A percentile compares a stretch with the other conserved stretches of the same genome.
Conservation (phyloP, 768 basidiomycete species). For the Tricholoma furcatifolium region DNA sequence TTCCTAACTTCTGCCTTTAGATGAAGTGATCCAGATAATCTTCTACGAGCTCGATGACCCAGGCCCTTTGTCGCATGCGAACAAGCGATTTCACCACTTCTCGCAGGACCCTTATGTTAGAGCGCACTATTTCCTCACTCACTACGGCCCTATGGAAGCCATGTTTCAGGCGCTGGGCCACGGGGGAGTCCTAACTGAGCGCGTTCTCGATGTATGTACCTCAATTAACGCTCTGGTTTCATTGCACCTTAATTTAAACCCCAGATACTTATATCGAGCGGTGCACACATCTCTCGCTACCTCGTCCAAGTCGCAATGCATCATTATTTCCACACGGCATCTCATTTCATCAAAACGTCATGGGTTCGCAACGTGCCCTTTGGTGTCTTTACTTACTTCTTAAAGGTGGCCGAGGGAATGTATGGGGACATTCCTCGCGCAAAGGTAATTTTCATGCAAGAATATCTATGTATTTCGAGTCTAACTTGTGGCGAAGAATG, state of each 20-base stretch:
- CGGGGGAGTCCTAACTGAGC: conserved; percentile 61
- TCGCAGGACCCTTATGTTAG: conserved; percentile 74
- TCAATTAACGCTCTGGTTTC: conserved; percentile 12
- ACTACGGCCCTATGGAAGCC: conserved; percentile 69
- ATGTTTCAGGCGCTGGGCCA: conserved; percentile 75
- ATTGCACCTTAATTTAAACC: conserved; percentile 2
- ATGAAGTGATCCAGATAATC: conserved; percentile 71
- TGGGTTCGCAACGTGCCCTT: conserved; percentile 72
- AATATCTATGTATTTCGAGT: not conserved
- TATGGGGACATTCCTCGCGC: conserved; percentile 67
- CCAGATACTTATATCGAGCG: conserved; percentile 72
- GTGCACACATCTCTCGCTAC: conserved; percentile 78
- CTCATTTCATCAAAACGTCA: conserved; percentile 71
- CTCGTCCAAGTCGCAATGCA: conserved; percentile 76
- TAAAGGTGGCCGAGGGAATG: conserved; percentile 52
- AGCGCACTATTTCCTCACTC: conserved; percentile 74
- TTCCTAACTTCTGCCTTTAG: conserved; percentile 25
- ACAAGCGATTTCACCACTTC: conserved; percentile 58
- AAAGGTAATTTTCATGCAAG: conserved; percentile 36
- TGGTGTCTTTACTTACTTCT: conserved; percentile 61
- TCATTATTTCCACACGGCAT: conserved; percentile 71
- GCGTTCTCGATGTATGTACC: conserved; percentile 67
- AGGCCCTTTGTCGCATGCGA: conserved; percentile 52
- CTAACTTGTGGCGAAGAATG: conserved; percentile 39
- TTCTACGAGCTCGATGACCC: conserved; percentile 74